phyloP scores from a whole-genome alignment of 202 grass and related monocot genomes.

The Brachypodium distachyon region DNA sequence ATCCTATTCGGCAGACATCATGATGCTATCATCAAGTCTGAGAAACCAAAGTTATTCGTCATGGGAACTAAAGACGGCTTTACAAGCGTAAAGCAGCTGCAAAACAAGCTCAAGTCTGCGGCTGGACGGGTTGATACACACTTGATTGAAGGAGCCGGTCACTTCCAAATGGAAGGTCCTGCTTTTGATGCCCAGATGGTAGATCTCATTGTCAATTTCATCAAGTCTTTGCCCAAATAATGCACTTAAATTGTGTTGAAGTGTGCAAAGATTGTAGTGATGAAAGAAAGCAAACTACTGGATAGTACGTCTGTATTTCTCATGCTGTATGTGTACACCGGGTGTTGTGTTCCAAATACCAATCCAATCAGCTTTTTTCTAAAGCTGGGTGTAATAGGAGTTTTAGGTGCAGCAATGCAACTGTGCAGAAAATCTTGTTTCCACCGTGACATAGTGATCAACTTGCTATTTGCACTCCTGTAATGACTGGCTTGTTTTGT shows the following conservation, averaged over 20 bases:
- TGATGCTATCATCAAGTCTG: slow-evolving; percentile 66
- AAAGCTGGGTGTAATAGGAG: not conserved
- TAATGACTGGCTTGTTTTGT: too few species aligned
- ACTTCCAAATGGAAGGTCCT: slow-evolving; percentile 97
- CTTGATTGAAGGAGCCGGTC: slow-evolving; percentile 79
- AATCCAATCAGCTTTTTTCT: not conserved
- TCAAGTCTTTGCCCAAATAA: slow-evolving; percentile 47
- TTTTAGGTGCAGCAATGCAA: not conserved
- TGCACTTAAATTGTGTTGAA: not conserved
- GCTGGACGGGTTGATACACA: slow-evolving; percentile 69
- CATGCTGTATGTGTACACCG: slow-evolving; percentile 13
- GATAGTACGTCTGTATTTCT: slow-evolving; percentile 17
- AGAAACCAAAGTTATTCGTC: slow-evolving; percentile 78
- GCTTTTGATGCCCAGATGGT: slow-evolving; percentile 85
- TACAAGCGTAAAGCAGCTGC: slow-evolving; percentile 85
- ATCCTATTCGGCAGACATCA: slow-evolving; percentile 90
- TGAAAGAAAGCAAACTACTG: not conserved
- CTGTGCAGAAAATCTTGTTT: not conserved
- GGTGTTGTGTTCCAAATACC: slow-evolving; percentile 12
- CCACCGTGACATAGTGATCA: not conserved
- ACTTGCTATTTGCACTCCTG: not conserved
- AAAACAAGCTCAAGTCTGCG: slow-evolving; percentile 76
- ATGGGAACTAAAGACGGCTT: slow-evolving; percentile 96
- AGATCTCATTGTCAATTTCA: slow-evolving; percentile 61
- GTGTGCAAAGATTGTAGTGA: not conserved